Conservation (phyloP, 1,139 yeast species). For the Diutina mesorugosa region DNA sequence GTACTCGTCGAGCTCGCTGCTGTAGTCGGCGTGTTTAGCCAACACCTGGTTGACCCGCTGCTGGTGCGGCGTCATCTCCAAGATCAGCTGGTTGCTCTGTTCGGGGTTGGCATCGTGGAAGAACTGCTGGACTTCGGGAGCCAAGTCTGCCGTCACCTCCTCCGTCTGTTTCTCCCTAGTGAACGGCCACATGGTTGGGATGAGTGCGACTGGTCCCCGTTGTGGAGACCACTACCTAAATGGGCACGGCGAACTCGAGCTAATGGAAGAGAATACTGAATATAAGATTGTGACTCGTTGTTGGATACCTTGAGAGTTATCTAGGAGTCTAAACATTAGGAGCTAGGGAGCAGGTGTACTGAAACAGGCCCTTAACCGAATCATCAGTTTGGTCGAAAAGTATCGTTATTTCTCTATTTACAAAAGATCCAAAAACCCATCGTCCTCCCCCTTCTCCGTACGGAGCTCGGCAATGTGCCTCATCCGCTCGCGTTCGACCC, state of each 20-base stretch:
- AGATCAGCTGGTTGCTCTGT: slow-evolving; percentile 12
- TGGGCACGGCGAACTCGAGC: no score
- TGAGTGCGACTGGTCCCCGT: background rate
- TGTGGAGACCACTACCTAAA: background rate
- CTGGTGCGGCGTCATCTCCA: slow-evolving; percentile 14
- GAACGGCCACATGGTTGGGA: slow-evolving; percentile 3
- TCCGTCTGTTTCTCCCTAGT: background rate
- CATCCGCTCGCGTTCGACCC: background rate
- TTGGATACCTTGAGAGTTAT: no score
- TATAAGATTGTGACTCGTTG: no score
- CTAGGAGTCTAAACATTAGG: no score
- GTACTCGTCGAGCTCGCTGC: slow-evolving; percentile 19
- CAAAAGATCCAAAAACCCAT: background rate
- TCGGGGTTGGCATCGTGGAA: slow-evolving; percentile 22
- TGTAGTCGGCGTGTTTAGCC: slow-evolving; percentile 10
- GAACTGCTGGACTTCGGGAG: slow-evolving; percentile 16
- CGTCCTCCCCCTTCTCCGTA: background rate
- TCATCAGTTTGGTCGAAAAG: background rate
- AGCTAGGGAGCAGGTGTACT: no score
- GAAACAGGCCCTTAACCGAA: no score
- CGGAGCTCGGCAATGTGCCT: background rate
- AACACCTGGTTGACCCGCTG: slow-evolving; percentile 17
- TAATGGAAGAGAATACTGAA: no score
- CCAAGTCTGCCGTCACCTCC: slow-evolving; percentile 9
- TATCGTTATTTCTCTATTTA: background rate